Evolutionary conservation across 108 stramenopile genomes (phyloP).

Genomic region (Nitzschia sp.): DNA sequence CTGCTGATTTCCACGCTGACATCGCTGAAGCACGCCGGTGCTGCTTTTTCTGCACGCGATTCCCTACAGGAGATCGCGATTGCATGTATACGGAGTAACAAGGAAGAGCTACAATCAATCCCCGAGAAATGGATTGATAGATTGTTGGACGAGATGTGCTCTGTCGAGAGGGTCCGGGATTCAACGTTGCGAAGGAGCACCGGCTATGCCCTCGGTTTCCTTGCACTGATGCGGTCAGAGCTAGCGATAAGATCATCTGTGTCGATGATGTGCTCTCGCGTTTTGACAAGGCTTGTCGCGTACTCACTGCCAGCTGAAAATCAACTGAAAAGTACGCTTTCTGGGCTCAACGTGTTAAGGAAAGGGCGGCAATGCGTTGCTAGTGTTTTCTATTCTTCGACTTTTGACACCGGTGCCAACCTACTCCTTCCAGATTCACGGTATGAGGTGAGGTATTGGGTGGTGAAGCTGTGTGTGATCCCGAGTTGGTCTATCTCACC

Average conservation of each 20-base stretch:
- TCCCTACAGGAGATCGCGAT: conserved; percentile 54
- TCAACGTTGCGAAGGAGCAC: conserved; percentile 66
- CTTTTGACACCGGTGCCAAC: background rate
- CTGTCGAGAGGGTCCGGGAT: conserved; percentile 50
- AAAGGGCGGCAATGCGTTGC: background rate
- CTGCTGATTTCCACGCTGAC: conserved; percentile 54
- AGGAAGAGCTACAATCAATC: conserved; percentile 13
- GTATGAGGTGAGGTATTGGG: conserved; percentile 42
- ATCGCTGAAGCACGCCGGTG: conserved; percentile 71
- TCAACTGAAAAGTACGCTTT: conserved; percentile 11
- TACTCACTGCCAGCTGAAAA: conserved; percentile 43
- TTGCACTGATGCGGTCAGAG: conserved; percentile 60
- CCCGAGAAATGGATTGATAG: conserved; percentile 38
- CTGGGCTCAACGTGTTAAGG: conserved; percentile 2
- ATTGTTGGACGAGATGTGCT: conserved; percentile 49
- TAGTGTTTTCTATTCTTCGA: conserved; percentile 8
- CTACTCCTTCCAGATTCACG: conserved; percentile 10
- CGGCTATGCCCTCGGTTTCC: conserved; percentile 69
- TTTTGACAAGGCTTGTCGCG: conserved; percentile 34
- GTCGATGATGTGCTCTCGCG: conserved; percentile 16
- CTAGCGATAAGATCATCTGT: conserved; percentile 12
- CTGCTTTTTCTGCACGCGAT: conserved; percentile 61
- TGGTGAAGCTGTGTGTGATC: background rate
- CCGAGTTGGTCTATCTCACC: no score
- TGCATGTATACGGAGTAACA: conserved; percentile 14